A percentile compares a stretch with the other conserved stretches of the same genome.
These are phyloP conservation scores for Guyanaporus albipodus DNA, from an alignment of 768 basidiomycete species.

Conservation along the genomic window DNA sequence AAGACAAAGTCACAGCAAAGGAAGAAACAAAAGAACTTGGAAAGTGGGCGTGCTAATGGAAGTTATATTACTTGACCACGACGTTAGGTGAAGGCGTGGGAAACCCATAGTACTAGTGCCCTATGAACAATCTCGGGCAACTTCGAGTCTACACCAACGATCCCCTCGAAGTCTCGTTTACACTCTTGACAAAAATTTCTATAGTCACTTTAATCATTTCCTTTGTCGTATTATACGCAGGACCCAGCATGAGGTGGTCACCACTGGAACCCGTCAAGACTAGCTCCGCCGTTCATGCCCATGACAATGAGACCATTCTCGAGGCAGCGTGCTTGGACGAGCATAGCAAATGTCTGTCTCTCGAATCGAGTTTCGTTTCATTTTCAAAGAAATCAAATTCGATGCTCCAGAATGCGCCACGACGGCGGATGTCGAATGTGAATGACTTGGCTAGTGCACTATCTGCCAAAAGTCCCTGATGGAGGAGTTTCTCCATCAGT, in stretches of 20 bases:
- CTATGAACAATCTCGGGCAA: no score
- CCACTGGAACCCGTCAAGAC: constrained; percentile 68
- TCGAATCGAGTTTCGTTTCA: constrained; percentile 48
- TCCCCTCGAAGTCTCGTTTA: constrained; percentile 58
- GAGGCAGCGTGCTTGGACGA: constrained; percentile 66
- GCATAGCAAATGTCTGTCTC: constrained; percentile 56
- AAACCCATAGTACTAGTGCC: constrained; percentile 19
- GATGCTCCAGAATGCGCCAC: constrained; percentile 79
- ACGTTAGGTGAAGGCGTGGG: constrained; percentile 29
- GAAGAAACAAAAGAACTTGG: constrained; percentile 22
- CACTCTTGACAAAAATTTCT: constrained; percentile 57
- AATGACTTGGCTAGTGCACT: constrained; percentile 59
- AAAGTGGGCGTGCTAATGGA: constrained; percentile 22
- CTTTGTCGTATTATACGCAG: constrained; percentile 73
- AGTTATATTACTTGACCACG: constrained; percentile 23
- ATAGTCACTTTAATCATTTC: constrained; percentile 69
- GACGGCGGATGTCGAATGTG: constrained; percentile 78
- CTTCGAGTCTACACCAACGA: constrained; percentile 20
- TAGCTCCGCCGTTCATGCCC: constrained; percentile 69
- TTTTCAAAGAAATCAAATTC: constrained; percentile 68
- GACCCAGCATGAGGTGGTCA: constrained; percentile 69
- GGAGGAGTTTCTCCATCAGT: constrained; percentile 55
- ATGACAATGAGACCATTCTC: constrained; percentile 67
- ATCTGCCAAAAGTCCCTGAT: constrained; percentile 49
- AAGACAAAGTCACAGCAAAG: constrained; percentile 24